A percentile compares a stretch with the other conserved stretches of the same genome.
These are phyloP conservation scores for Trichoderma erinaceum DNA, from an alignment of 495 filamentous ascomycete genomes.

Conservation along the genomic window DNA sequence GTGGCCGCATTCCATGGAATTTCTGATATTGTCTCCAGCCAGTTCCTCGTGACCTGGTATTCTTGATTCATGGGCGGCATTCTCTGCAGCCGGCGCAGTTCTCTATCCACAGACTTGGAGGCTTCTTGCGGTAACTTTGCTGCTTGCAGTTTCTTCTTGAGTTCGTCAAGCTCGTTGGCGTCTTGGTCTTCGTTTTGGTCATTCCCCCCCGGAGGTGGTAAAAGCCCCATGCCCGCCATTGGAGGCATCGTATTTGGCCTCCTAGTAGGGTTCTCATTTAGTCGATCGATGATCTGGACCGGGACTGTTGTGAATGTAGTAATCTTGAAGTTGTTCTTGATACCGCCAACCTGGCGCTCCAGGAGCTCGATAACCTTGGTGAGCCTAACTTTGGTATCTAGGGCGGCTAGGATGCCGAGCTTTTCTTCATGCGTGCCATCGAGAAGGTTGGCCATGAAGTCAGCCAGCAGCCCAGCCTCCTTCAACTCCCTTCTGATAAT, in stretches of 20 bases:
- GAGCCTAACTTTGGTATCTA: constrained; percentile 71
- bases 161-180: constrained; percentile 80
- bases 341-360: constrained; percentile 65
- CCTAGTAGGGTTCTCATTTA: constrained; percentile 21
- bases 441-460: constrained; percentile 91
- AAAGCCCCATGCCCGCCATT: constrained; percentile 46
- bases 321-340: constrained; percentile 77
- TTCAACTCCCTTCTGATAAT: constrained; percentile 68
- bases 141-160: constrained; percentile 78
- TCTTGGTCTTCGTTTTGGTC: constrained; percentile 60
- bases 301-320: constrained; percentile 59
- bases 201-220: constrained; percentile 31
- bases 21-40: constrained; percentile 89
- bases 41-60: constrained; percentile 88
- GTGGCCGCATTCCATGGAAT: constrained; percentile 89
- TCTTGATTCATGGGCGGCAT: constrained; percentile 95
- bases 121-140: constrained; percentile 65
- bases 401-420: constrained; percentile 69
- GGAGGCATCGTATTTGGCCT: constrained; percentile 41
- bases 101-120: constrained; percentile 79
- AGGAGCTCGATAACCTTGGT: constrained; percentile 74
- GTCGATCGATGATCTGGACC: constrained; percentile 44
- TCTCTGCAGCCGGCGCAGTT: constrained; percentile 81
- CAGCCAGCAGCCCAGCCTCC: constrained; percentile 83
- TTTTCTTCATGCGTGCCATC: constrained; percentile 84